Percentiles rank a stretch among this genome's conserved stretches.
phyloP scores from a whole-genome alignment of 306 rosid genomes.

The Lagenaria siceraria region DNA sequence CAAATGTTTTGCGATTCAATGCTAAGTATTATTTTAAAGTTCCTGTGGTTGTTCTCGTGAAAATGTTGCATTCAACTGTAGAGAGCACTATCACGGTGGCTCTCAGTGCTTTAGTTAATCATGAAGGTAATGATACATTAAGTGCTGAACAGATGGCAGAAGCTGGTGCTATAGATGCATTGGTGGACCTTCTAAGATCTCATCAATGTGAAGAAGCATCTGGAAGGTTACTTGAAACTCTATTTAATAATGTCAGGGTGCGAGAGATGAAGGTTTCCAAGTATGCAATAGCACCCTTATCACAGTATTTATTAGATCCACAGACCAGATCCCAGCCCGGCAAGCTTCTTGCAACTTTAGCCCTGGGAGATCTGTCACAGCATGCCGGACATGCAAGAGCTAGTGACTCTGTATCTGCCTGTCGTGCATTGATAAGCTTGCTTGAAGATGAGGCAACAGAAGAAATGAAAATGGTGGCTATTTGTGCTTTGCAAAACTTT shows the following conservation, averaged over 20 bases:
- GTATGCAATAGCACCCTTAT: constrained; percentile 85
- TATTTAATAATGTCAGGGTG: constrained; percentile 75
- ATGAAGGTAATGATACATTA: constrained; percentile 60
- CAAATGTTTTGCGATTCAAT: constrained; percentile 59
- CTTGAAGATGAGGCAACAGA: constrained; percentile 94
- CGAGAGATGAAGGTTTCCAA: constrained; percentile 87
- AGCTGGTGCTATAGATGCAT: constrained; percentile 74
- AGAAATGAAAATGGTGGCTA: constrained; percentile 91
- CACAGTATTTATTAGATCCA: constrained; percentile 87
- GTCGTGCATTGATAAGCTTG: constrained; percentile 83
- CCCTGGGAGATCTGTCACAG: constrained; percentile 91
- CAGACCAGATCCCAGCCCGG: constrained; percentile 76
- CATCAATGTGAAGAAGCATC: constrained; percentile 91
- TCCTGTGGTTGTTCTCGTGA: constrained; percentile 91
- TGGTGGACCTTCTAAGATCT: constrained; percentile 79
- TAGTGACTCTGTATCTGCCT: constrained; percentile 80
- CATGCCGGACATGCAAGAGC: constrained; percentile 79
- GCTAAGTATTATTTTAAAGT: constrained; percentile 81
- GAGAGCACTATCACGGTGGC: constrained; percentile 69
- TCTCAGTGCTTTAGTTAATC: constrained; percentile 65
- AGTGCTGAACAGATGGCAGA: constrained; percentile 89
- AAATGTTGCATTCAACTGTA: constrained; percentile 68
- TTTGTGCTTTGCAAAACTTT: constrained; percentile 91
- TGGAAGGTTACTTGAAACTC: constrained; percentile 74
- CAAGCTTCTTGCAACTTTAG: constrained; percentile 85